phyloP scores from a whole-genome alignment of 2,329 filamentous ascomycete genomes.

The Penicillium sp. region DNA sequence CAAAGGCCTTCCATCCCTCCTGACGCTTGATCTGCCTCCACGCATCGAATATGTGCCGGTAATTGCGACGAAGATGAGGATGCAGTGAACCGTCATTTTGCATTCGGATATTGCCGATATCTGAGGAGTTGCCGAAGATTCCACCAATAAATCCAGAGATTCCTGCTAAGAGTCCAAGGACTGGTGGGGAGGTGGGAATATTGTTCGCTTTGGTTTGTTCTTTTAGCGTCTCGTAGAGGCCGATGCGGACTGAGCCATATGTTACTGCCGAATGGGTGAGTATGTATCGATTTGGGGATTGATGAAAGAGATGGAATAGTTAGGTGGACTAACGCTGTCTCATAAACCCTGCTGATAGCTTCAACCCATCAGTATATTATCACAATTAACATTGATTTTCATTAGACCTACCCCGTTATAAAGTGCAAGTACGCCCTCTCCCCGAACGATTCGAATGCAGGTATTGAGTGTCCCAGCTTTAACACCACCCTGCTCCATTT shows the following conservation, averaged over 20 bases:
- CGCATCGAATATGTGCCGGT: conserved; percentile 25
- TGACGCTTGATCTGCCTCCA: conserved; percentile 25
- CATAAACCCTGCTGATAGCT: conserved; percentile 27
- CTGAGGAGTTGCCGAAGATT: conserved; percentile 26
- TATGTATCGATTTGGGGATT: background rate
- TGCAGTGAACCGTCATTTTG: conserved; percentile 27
- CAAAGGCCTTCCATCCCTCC: conserved; percentile 23
- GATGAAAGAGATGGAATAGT: background rate
- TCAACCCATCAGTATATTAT: background rate
- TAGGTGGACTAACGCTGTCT: conserved; percentile 17
- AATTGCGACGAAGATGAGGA: conserved; percentile 19
- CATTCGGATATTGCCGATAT: conserved; percentile 30
- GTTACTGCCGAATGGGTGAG: conserved; percentile 18
- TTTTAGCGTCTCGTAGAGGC: conserved; percentile 27
- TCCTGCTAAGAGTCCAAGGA: conserved; percentile 18
- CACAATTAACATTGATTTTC: background rate
- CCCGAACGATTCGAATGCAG: conserved; percentile 19
- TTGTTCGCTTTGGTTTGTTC: conserved; percentile 9
- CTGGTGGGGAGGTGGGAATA: conserved; percentile 10
- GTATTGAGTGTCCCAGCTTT: conserved; percentile 18
- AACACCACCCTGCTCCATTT: conserved; percentile 17
- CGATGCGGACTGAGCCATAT: conserved; percentile 29
- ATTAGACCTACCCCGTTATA: conserved; percentile 22
- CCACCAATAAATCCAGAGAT: conserved; percentile 24
- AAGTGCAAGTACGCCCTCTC: conserved; percentile 18